Evolutionary conservation across 768 basidiomycete genomes (phyloP).

Genomic region (Wakefieldia striispora): DNA sequence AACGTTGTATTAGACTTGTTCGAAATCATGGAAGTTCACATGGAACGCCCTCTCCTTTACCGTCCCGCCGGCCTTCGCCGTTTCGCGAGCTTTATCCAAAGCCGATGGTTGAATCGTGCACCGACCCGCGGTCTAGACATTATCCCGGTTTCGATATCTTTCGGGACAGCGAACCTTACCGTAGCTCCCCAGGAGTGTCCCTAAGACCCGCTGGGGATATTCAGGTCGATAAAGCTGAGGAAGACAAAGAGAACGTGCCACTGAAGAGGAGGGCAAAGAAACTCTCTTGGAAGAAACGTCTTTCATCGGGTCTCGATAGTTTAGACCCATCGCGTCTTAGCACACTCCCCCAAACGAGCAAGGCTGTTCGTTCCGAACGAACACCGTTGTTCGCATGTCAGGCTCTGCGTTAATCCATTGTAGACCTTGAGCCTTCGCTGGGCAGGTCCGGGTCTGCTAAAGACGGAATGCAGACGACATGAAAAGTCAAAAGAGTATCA

Average conservation of each 20-base stretch:
- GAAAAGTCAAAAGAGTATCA: too few species aligned
- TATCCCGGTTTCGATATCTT: slow-evolving; percentile 67
- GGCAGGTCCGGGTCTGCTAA: neutral
- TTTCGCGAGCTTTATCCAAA: slow-evolving; percentile 21
- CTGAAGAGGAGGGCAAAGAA: slow-evolving; percentile 49
- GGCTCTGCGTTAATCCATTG: slow-evolving; percentile 18
- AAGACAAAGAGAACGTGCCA: slow-evolving; percentile 61
- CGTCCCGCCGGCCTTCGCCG: slow-evolving; percentile 14
- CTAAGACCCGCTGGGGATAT: slow-evolving; percentile 1
- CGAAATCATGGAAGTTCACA: slow-evolving; percentile 9
- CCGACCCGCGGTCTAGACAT: slow-evolving; percentile 56
- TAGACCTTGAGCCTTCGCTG: neutral
- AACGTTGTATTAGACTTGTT: slow-evolving; percentile 18
- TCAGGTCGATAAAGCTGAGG: slow-evolving; percentile 23
- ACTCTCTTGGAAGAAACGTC: slow-evolving; percentile 26
- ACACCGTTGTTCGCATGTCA: slow-evolving; percentile 14
- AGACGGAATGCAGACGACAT: too few species aligned
- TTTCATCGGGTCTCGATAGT: slow-evolving; percentile 1
- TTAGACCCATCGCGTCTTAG: slow-evolving; percentile 2
- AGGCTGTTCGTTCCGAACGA: slow-evolving; percentile 11
- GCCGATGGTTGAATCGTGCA: slow-evolving; percentile 38
- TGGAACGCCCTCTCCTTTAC: slow-evolving; percentile 8
- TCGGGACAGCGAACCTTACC: slow-evolving; percentile 38
- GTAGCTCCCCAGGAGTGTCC: slow-evolving; percentile 2
- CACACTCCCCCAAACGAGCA: slow-evolving; percentile 7